A percentile compares a stretch with the other conserved stretches of the same genome.
These are phyloP conservation scores for Plasmodium knowlesi DNA, from an alignment of 169 alveolate genomes.

Conservation along the genomic window DNA sequence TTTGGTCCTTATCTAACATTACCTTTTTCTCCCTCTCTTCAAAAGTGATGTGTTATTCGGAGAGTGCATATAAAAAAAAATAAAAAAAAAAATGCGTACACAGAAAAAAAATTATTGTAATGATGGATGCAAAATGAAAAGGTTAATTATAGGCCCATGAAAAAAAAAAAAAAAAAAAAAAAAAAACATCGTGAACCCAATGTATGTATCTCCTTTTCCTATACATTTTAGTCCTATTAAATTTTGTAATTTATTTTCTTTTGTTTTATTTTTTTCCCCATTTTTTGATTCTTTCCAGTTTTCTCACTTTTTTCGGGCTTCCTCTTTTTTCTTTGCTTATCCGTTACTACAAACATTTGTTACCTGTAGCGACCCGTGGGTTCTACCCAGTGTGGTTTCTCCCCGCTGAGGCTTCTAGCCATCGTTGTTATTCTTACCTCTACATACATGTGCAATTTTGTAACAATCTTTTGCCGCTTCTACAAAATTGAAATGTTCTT, in stretches of 20 bases:
- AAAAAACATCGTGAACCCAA: constrained; percentile 1
- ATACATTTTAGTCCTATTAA: not conserved
- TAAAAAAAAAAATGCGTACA: not conserved
- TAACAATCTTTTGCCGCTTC: not conserved
- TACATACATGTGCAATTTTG: not conserved
- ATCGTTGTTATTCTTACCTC: not conserved
- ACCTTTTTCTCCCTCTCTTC: not conserved
- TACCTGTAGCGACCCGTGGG: not conserved
- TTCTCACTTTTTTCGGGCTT: not conserved
- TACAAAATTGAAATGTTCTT: not conserved
- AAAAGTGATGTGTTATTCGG: not conserved
- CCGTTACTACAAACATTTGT: not conserved
- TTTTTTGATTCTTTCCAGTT: not conserved
- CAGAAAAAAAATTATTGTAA: not conserved
- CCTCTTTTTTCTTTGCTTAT: not conserved
- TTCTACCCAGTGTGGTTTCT: not conserved
- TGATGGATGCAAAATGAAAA: not conserved
- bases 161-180: not conserved
- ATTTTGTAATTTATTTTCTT: not conserved
- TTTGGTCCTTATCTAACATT: not conserved
- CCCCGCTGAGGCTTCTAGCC: not conserved
- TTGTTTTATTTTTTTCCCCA: not conserved
- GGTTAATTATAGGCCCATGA: not conserved
- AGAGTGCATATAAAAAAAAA: not conserved
- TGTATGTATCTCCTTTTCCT: not conserved